Evolutionary conservation across 805 yeast species (phyloP).

Genomic region (Ogataea parapolymorpha): DNA sequence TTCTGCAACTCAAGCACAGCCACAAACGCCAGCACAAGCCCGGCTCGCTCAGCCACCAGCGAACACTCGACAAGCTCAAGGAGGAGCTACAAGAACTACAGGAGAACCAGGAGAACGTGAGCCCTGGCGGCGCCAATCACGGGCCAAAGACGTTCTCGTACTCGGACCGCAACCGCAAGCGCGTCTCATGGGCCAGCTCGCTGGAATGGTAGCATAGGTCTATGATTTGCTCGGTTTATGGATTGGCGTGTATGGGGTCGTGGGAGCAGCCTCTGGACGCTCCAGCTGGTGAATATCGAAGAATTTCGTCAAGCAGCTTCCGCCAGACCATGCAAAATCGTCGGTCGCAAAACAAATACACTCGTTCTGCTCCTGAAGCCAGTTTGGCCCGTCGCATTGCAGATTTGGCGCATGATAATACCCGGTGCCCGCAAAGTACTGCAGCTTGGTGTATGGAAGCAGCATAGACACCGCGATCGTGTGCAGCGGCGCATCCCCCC

Average conservation of each 20-base stretch:
- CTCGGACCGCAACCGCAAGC: constrained; percentile 15
- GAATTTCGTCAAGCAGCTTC: constrained; percentile 49
- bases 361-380: constrained; percentile 41
- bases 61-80: constrained; percentile 6
- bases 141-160: constrained; percentile 1
- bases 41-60: constrained; percentile 7
- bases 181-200: constrained; percentile 31
- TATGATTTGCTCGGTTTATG: constrained; percentile 15
- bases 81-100: constrained; percentile 5
- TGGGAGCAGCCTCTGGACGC: constrained; percentile 29
- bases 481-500: constrained; percentile 49
- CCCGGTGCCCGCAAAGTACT: constrained; percentile 48
- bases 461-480: constrained; percentile 31
- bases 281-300: constrained; percentile 31
- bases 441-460: constrained; percentile 27
- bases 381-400: constrained; percentile 55
- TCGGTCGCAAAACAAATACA: constrained; percentile 49
- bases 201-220: constrained; percentile 29
- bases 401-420: constrained; percentile 54
- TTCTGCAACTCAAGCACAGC: constrained; percentile 15
- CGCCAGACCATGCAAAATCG: constrained; percentile 49
- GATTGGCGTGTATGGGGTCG: constrained; percentile 26
- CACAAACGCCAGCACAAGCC: constrained; percentile 3
- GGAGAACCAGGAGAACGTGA: constrained; percentile 28
- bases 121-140: constrained; percentile 9